Evolutionary conservation across 352 stramenopile species (phyloP).

Genomic region (Globisporangium alternatum): DNA sequence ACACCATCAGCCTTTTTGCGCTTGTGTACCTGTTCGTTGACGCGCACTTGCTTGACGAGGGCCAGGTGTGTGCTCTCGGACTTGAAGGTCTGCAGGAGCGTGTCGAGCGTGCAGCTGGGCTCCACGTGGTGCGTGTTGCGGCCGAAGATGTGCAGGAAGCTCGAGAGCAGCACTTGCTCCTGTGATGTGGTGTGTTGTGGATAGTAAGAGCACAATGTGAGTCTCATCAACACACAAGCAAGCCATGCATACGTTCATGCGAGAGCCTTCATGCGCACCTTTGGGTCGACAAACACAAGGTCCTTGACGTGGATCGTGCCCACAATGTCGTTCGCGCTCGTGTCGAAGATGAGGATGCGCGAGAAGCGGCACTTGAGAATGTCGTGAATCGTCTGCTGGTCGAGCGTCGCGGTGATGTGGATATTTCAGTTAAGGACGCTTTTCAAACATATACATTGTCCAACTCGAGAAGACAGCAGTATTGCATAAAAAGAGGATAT

Average conservation of each 20-base stretch:
- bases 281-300: conserved; percentile 97
- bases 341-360: conserved; percentile 91
- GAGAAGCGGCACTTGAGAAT: conserved; percentile 97
- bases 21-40: conserved; percentile 30
- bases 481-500: conserved; percentile 28
- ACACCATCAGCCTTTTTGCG: not conserved
- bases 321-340: conserved; percentile 90
- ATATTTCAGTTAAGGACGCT: conserved; percentile 4
- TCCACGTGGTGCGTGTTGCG: conserved; percentile 73
- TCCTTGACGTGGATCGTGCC: conserved; percentile 98
- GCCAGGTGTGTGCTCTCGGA: conserved; percentile 91
- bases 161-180: conserved; percentile 61
- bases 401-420: conserved; percentile 36
- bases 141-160: conserved; percentile 70
- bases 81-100: conserved; percentile 95
- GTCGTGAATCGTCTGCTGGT: conserved; percentile 86
- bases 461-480: not conserved
- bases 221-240: not conserved
- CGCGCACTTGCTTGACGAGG: conserved; percentile 92
- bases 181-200: conserved; percentile 14
- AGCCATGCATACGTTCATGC: conserved; percentile 27
- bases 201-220: not conserved
- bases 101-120: conserved; percentile 90
- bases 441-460: not conserved
- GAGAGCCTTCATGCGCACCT: conserved; percentile 63